A percentile compares a stretch with the other conserved stretches of the same genome.
These are phyloP conservation scores for Claviceps quebecensis DNA, from an alignment of 2,329 filamentous ascomycete species.

Conservation along the genomic window DNA sequence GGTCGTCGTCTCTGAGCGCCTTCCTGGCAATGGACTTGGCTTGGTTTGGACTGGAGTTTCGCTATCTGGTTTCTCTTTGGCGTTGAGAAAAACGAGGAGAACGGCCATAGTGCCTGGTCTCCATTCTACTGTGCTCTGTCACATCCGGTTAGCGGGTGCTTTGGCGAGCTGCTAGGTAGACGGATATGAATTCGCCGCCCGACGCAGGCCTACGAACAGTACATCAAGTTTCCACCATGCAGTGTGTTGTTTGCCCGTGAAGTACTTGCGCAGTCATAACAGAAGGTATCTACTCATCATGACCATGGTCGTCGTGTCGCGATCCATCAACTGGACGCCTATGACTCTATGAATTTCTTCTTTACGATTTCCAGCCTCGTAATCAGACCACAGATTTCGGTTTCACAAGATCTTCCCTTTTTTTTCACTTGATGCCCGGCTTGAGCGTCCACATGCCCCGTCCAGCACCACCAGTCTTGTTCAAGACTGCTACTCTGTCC, in stretches of 20 bases:
- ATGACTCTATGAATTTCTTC: background rate
- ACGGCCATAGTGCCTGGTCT: slow-evolving; percentile 54
- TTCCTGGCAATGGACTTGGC: slow-evolving; percentile 10
- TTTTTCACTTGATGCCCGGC: slow-evolving; percentile 14
- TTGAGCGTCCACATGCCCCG: slow-evolving; percentile 41
- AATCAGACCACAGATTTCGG: background rate
- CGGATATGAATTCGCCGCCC: slow-evolving; percentile 30
- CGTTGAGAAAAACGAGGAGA: slow-evolving; percentile 60
- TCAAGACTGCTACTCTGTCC: slow-evolving; percentile 58
- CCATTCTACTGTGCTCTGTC: slow-evolving; percentile 39
- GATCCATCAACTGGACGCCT: background rate
- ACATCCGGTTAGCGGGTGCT: slow-evolving; percentile 11
- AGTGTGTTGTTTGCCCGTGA: slow-evolving; percentile 2
- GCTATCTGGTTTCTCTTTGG: slow-evolving; percentile 42
- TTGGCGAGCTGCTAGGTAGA: slow-evolving; percentile 21
- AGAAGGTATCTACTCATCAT: background rate
- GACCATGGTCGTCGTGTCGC: no score
- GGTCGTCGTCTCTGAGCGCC: slow-evolving; percentile 91
- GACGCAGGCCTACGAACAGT: slow-evolving; percentile 28
- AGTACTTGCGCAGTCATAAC: background rate
- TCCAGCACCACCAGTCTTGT: slow-evolving; percentile 40
- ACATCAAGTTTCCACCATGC: slow-evolving; percentile 16
- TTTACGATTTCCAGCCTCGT: background rate
- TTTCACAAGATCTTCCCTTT: background rate
- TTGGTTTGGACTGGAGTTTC: slow-evolving; percentile 24